Evolutionary conservation across 1,139 yeast genomes (phyloP), one percentile per base, ranked within the genome.

Genomic region (Saccharomyces pastorianus): DNA sequence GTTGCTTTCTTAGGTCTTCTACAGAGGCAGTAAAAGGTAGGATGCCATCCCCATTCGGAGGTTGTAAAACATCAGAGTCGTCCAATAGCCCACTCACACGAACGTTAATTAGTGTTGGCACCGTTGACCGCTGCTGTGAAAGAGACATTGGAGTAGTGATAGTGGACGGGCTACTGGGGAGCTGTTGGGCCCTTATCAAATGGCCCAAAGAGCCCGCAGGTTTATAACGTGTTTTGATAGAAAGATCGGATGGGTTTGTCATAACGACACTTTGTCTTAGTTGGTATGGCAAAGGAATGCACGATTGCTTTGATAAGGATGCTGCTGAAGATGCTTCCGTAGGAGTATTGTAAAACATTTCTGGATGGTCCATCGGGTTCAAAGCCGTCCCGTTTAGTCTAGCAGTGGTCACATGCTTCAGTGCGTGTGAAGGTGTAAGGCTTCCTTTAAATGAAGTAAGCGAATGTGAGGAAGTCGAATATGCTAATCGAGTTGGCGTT

Each of bases 161-260:
- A 14, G 26, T 28, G 25, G 17, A n/a, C 6, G 29, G 8, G 26
- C 26, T 29, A 9, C 38, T 13, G 34, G 46, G 28, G 5, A 32
- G 49, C n/a, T 44, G 27, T 20, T 51, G 53, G 23, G 25, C 42
- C 9, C 52, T 46, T 14, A 46, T n/a, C 6, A 63, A 62, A 17
- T 65, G 64, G 44, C 71, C 60, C 34, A 76, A 71, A 0, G 80
- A 69, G n/a, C 90, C 90, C 13, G 89, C 89, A 1, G 91, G 90
- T 66, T 79, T 82, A 69, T 77, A 84, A 50, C 77, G 75, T 57
- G 82, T 76, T 53, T 73, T 78, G 58, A 78, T 77, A 6, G 62
- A 76, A 57, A 85, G 80, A 55, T 82, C 87, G 3, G 82, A 83
- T 1, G 91, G 89, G 62, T 85, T 82, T 59, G 83, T 76, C 89